Evolutionary conservation across 805 yeast species (phyloP).

Genomic region (Ogataea pini): DNA sequence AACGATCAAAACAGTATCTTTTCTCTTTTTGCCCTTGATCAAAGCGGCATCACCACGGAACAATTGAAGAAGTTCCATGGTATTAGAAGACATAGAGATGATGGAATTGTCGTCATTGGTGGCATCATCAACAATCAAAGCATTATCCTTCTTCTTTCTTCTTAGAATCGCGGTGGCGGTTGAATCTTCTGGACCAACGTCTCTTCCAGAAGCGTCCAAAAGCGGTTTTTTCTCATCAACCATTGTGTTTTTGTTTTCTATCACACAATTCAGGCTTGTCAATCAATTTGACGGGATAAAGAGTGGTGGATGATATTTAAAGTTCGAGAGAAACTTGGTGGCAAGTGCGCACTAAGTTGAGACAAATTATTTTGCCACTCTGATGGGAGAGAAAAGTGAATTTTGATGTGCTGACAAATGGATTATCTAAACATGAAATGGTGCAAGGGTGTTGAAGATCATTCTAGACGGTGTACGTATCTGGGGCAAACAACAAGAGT

Average conservation of each 20-base stretch:
- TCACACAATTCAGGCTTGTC: constrained; percentile 1
- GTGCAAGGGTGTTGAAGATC: too few species aligned
- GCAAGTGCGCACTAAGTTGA: constrained; percentile 6
- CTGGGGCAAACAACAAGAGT: too few species aligned
- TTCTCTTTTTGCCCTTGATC: constrained; percentile 97
- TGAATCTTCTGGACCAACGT: constrained; percentile 36
- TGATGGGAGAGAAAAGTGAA: neutral
- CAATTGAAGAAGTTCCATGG: constrained; percentile 91
- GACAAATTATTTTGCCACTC: constrained; percentile 12
- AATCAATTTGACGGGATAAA: neutral
- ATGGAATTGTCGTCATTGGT: constrained; percentile 96
- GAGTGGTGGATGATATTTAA: neutral
- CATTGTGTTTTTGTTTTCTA: constrained; percentile 20
- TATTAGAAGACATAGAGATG: constrained; percentile 89
- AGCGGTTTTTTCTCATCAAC: constrained; percentile 38
- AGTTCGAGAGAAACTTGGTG: neutral
- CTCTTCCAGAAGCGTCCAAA: constrained; percentile 40
- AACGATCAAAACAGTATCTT: constrained; percentile 94
- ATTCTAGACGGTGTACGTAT: too few species aligned
- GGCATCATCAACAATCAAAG: constrained; percentile 94
- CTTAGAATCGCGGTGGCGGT: constrained; percentile 98
- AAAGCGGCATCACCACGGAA: constrained; percentile 98
- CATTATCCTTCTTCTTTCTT: constrained; percentile 95
- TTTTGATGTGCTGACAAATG: neutral
- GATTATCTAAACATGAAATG: neutral